Conservation (phyloP, 306 rosid genomes). For the Cicer cuneatum region DNA sequence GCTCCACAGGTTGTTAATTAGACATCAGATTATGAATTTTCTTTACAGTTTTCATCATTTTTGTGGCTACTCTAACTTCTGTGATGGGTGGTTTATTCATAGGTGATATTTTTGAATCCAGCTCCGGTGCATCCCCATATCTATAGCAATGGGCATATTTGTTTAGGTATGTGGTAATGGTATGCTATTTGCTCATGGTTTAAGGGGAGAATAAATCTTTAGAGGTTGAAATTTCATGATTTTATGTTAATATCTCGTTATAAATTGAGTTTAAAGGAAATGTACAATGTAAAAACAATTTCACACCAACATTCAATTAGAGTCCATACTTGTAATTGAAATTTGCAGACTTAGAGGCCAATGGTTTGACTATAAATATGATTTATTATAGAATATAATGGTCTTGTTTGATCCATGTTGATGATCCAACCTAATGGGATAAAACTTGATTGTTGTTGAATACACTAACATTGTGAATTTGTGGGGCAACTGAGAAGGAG, state of each 20-base stretch:
- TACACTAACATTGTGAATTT: conserved; percentile 3
- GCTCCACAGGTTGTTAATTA: conserved; percentile 83
- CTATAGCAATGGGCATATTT: conserved; percentile 98
- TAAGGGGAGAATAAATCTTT: neutral
- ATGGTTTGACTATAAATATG: neutral
- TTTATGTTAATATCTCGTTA: neutral
- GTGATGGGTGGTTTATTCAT: conserved; percentile 42
- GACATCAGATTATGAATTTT: neutral
- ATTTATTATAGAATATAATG: neutral
- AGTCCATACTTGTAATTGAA: neutral
- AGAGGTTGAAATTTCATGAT: neutral
- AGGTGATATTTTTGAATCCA: conserved; percentile 96
- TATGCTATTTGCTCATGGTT: neutral
- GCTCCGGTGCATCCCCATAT: conserved; percentile 99
- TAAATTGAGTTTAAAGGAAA: neutral
- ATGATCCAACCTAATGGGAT: neutral
- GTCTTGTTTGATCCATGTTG: neutral
- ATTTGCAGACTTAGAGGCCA: neutral
- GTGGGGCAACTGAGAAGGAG: neutral
- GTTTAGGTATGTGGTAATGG: conserved; percentile 67
- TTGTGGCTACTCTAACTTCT: conserved; percentile 17
- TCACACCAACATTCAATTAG: neutral
- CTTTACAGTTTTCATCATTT: conserved; percentile 1
- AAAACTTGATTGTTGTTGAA: neutral
- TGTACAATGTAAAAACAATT: neutral